Evolutionary conservation across 2,329 filamentous ascomycete species (phyloP), one percentile per base, ranked within the genome.

Genomic region (Aschersonia sp.): DNA sequence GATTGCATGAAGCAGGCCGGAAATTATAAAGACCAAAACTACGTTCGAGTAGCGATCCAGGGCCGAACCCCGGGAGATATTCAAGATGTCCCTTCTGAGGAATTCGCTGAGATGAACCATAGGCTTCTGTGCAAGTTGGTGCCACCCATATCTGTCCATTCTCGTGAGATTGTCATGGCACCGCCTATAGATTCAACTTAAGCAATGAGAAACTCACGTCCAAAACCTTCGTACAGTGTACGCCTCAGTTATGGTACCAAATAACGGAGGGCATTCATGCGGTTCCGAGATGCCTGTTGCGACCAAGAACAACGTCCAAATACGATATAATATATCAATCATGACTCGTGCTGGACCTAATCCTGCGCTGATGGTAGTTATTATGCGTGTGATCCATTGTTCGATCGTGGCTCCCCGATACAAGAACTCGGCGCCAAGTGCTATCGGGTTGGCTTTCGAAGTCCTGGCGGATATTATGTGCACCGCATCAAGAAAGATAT

Each of bases 251-350:
- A 46, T 14, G 40, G 33, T 46, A 14, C 45, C 45, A 41, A 46
- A 46, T 3, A 46, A 22, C 6, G 45, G 45, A 4, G 45, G 45
- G 22, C 30, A 49, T 31, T 44, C 44, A 5, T 30, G 4, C 2
- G 47, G 43, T 7, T 32, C n/a, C 6, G 37, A 33, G 22, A 30
- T 4, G 5, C 47, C 43, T 2, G 22, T 9, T 5, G 30, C 8
- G 4, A 48, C 47, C 14, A 43, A 30, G 8, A 45, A 6, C 4
- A 48, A 11, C 10, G 12, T 12, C 31, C 11, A 22, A 7, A 45
- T 14, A 12, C 47, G 47, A 10, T 48, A 48, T 12, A 30, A n/a
- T 2, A 42, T 29, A 32, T 48, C 47, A 22, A 48, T 12, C 31
- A 37, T 40, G 31, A 47, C 10, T 6, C 46, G 40, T 7, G 33